These are phyloP conservation scores for Tuber aestivum DNA, from an alignment of 495 filamentous ascomycete species.

Conservation along the genomic window DNA sequence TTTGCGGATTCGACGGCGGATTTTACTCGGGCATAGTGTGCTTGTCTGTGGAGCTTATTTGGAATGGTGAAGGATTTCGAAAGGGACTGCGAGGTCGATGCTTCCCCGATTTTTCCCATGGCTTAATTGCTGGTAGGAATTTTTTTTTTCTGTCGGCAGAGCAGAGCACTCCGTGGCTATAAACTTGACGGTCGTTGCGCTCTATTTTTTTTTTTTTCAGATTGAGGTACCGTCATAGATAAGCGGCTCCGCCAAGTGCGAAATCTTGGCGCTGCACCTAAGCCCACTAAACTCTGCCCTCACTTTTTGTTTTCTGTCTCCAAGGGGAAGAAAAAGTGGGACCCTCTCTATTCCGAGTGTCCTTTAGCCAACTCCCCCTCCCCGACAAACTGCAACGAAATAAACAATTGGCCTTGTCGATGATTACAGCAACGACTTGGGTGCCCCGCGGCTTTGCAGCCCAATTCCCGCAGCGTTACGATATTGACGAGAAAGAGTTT, in stretches of 20 bases:
- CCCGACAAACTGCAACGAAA: neutral
- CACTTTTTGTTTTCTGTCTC: constrained; percentile 6
- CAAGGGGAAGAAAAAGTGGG: neutral
- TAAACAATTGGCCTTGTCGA: constrained; percentile 40
- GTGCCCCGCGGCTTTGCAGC: constrained; percentile 91
- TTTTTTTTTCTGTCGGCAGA: neutral
- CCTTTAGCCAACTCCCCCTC: neutral
- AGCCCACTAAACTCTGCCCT: constrained; percentile 8
- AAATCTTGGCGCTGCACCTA: constrained; percentile 24
- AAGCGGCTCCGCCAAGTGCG: neutral
- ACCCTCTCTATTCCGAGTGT: neutral
- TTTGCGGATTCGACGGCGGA: constrained; percentile 62
- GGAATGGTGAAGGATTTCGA: constrained; percentile 39
- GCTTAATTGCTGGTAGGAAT: constrained; percentile 7
- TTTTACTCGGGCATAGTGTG: constrained; percentile 72
- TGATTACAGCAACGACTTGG: constrained; percentile 94
- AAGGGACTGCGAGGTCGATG: constrained; percentile 31
- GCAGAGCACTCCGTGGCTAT: neutral
- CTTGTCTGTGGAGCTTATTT: constrained; percentile 73
- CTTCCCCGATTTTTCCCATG: constrained; percentile 36
- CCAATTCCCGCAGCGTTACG: constrained; percentile 81
- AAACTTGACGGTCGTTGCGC: neutral
- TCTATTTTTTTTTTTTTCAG: constrained; percentile 19
- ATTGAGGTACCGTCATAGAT: neutral
- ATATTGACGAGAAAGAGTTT: constrained; percentile 89